Conservation (phyloP, 257 asterid genomes). For the Capsicum pubescens region DNA sequence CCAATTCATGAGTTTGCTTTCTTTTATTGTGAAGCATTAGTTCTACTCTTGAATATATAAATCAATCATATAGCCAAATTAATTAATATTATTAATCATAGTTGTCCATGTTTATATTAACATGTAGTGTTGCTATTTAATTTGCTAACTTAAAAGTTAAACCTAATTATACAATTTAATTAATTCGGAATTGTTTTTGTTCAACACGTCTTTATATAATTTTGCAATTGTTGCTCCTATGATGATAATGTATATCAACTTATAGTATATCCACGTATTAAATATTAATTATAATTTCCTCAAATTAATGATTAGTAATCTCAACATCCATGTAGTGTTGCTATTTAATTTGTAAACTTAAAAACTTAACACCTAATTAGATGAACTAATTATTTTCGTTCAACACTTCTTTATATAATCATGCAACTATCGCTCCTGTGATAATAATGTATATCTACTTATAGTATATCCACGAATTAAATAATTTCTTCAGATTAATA, state of each 20-base stretch:
- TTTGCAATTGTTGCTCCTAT: not conserved
- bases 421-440: not conserved
- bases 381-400: not conserved
- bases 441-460: not conserved
- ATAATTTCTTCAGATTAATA: no score
- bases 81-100: not conserved
- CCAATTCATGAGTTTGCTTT: not conserved
- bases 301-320: not conserved
- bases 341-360: not conserved
- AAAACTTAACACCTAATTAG: not conserved
- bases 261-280: not conserved
- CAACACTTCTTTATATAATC: not conserved
- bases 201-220: not conserved
- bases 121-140: not conserved
- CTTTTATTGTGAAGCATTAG: not conserved
- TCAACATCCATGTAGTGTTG: slow-evolving; percentile 23
- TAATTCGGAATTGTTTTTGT: not conserved
- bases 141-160: not conserved
- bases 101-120: slow-evolving; percentile 30
- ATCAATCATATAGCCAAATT: not conserved
- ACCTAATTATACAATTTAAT: not conserved
- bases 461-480: not conserved
- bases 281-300: not conserved
- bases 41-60: not conserved
- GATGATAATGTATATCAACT: not conserved